A percentile compares a stretch with the other conserved stretches of the same genome.
Conservation (phyloP, 768 basidiomycete genomes). For the Roridomyces roridus region DNA sequence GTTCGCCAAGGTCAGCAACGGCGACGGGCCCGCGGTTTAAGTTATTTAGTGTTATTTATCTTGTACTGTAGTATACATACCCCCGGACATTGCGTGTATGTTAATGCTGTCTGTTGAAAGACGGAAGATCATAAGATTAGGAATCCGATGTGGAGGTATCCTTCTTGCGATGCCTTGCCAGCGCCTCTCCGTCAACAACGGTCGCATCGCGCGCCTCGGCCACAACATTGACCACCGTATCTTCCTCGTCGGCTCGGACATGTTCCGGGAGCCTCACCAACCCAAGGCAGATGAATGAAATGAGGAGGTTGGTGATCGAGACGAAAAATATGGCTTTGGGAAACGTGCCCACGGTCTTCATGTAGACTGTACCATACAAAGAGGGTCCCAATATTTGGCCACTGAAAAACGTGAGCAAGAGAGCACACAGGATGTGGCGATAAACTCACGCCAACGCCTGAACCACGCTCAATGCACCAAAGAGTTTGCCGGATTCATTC, state of each 20-base stretch:
- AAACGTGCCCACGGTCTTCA: slow-evolving; percentile 55
- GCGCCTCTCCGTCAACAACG: slow-evolving; percentile 6
- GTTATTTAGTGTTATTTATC: too few species aligned
- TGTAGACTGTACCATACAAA: slow-evolving; percentile 60
- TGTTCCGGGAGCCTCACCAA: slow-evolving; percentile 19
- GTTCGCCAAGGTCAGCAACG: not conserved
- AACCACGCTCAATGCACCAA: slow-evolving; percentile 67
- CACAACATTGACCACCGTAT: slow-evolving; percentile 8
- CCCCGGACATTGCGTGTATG: too few species aligned
- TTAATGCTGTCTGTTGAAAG: too few species aligned
- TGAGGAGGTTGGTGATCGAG: slow-evolving; percentile 9
- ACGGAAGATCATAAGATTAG: too few species aligned
- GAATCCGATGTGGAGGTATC: too few species aligned
- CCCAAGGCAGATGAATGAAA: slow-evolving; percentile 18
- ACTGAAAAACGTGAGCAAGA: slow-evolving; percentile 29
- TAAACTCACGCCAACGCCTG: slow-evolving; percentile 51
- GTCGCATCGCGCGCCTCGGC: slow-evolving; percentile 22
- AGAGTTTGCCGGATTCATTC: slow-evolving; percentile 48
- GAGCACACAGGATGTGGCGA: not conserved
- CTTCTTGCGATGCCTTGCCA: not conserved
- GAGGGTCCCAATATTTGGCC: slow-evolving; percentile 58
- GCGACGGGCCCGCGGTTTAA: not conserved
- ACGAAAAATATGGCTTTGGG: slow-evolving; percentile 56
- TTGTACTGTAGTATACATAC: not conserved
- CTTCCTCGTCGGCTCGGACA: slow-evolving; percentile 11